Evolutionary conservation across 2,329 filamentous ascomycete genomes (phyloP).

Genomic region (Leptographium lundbergii): DNA sequence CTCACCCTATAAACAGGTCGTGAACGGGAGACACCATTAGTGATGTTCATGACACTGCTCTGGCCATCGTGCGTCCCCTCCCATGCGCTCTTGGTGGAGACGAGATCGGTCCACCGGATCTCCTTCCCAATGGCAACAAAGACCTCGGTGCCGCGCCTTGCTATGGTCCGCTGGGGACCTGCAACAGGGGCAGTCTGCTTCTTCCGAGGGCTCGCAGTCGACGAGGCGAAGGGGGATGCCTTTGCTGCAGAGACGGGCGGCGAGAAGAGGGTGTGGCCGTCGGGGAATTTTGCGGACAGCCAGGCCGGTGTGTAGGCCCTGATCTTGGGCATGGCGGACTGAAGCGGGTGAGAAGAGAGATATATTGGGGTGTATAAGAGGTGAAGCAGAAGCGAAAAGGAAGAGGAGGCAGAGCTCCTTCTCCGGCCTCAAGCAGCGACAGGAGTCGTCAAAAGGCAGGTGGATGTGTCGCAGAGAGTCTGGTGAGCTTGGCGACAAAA

Average conservation of each 20-base stretch:
- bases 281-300: slow-evolving; percentile 59
- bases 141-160: slow-evolving; percentile 70
- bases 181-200: slow-evolving; percentile 23
- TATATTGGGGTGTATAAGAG: too few species aligned
- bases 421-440: neutral
- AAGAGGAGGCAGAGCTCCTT: neutral
- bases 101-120: slow-evolving; percentile 81
- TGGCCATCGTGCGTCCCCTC: slow-evolving; percentile 23
- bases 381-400: neutral
- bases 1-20: slow-evolving; percentile 36
- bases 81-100: slow-evolving; percentile 57
- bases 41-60: slow-evolving; percentile 12
- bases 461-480: neutral
- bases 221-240: slow-evolving; percentile 19
- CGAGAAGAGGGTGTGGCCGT: slow-evolving; percentile 68
- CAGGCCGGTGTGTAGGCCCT: slow-evolving; percentile 77
- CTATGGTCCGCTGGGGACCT: slow-evolving; percentile 55
- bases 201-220: slow-evolving; percentile 21
- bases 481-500: neutral
- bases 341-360: neutral
- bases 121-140: slow-evolving; percentile 84
- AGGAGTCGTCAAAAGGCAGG: neutral
- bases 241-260: slow-evolving; percentile 25
- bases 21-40: slow-evolving; percentile 16
- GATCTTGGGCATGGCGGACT: slow-evolving; percentile 63